Evolutionary conservation across 2,329 filamentous ascomycete species (phyloP).

Genomic region (Phyllosticta capitalensis): DNA sequence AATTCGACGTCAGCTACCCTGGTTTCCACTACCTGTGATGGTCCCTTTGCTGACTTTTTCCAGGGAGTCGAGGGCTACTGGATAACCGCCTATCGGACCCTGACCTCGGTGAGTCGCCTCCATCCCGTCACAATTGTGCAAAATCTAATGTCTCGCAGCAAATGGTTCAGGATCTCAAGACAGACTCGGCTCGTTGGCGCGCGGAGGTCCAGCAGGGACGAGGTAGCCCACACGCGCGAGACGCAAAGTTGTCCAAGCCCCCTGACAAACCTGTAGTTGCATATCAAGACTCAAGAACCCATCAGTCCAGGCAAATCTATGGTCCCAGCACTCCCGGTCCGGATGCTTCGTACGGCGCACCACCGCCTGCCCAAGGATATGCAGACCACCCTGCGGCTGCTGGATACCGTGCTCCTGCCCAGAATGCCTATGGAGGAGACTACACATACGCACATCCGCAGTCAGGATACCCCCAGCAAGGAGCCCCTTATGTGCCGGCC

Average conservation of each 20-base stretch:
- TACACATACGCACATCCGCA: constrained; percentile 23
- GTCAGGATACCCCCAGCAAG: constrained; percentile 26
- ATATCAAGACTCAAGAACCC: constrained; percentile 35
- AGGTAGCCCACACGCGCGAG: constrained; percentile 37
- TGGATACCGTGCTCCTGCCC: constrained; percentile 16
- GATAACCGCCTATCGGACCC: constrained; percentile 42
- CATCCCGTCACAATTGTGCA: neutral
- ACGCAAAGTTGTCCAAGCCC: constrained; percentile 33
- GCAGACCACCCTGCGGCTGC: constrained; percentile 24
- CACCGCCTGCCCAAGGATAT: constrained; percentile 18
- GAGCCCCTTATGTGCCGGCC: constrained; percentile 19
- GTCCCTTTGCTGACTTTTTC: constrained; percentile 16
- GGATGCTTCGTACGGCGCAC: constrained; percentile 13
- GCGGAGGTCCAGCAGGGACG: constrained; percentile 27
- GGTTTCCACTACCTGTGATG: constrained; percentile 9
- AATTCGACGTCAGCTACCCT: constrained; percentile 31
- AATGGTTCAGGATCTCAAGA: constrained; percentile 41
- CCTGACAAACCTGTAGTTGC: constrained; percentile 36
- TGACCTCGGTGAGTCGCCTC: constrained; percentile 35
- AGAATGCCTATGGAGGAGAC: constrained; percentile 13
- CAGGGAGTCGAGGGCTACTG: constrained; percentile 39
- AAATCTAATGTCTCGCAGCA: constrained; percentile 23
- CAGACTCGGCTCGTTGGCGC: constrained; percentile 39
- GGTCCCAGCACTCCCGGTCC: constrained; percentile 19
- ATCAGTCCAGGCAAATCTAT: constrained; percentile 34